Base-by-base conservation (phyloP, 148 eudicot species). In the Salicornia ramosissima region DNA sequence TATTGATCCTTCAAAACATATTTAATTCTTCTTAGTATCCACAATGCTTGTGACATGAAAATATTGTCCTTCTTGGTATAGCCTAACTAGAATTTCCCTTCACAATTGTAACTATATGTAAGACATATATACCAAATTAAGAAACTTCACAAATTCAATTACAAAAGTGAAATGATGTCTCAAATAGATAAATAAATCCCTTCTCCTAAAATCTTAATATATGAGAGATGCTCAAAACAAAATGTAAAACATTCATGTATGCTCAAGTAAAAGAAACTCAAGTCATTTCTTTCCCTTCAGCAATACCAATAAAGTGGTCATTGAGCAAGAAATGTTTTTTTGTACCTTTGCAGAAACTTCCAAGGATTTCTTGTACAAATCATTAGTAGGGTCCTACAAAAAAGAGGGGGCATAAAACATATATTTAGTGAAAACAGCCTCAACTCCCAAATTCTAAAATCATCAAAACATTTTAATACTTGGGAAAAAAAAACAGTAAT, bases 311-410 rank as follows among this genome's bases (percentile, higher is more conserved):
- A 24, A 49, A 16, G 24, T 5, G 8, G 16, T 28, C 16, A 43
- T 8, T 36, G 7, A 33, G 31, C 29, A 10, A 71, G 60, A 45
- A 65, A 71, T 10, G 28, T 24, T 8, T 6, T 6, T 36, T 36
- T 57, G 21, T 80, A 83, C 86, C 86, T 78, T 83, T 28, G 74
- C 52, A 65, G 80, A 57, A 29, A 75, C 73, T 71, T 83, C 80
- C 60, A 75, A 68, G 57, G 86, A 80, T 64, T 80, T 83, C 29
- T 3, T 34, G 64, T 83, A 83, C 59, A 80, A 36, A 36, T 78
- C 80, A 73, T 80, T 83, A n/a, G 9, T 57, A 26, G 86, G 84
- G 63, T 83, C 84, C 86, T 83, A 62, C 77, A 74, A 9, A 47
- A 54, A n/a, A 63, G 5, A 54, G 42, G 46, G 60, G 30, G 5